phyloP scores from a whole-genome alignment of 805 yeast species.

The Pichia scutulata region DNA sequence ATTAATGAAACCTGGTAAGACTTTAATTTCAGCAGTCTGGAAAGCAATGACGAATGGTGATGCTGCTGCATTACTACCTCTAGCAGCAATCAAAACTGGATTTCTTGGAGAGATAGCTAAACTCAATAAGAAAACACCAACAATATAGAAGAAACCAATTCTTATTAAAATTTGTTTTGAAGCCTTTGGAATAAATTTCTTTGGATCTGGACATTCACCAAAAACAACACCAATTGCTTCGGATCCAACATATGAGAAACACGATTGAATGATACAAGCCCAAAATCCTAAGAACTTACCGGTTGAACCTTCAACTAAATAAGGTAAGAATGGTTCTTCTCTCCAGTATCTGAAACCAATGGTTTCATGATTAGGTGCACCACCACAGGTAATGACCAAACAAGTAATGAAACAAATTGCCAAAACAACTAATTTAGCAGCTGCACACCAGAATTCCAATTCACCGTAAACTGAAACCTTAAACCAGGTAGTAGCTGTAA shows the following conservation, averaged over 20 bases:
- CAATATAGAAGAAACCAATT: slow-evolving; percentile 41
- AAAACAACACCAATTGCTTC: slow-evolving; percentile 43
- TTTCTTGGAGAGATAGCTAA: slow-evolving; percentile 45
- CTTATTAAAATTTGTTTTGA: slow-evolving; percentile 47
- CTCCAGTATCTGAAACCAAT: slow-evolving; percentile 27
- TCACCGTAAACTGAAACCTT: slow-evolving; percentile 42
- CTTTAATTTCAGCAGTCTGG: slow-evolving; percentile 43
- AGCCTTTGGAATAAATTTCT: slow-evolving; percentile 43
- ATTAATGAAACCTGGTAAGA: slow-evolving; percentile 56
- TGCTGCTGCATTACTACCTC: slow-evolving; percentile 42
- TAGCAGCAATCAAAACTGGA: slow-evolving; percentile 34
- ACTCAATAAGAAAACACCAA: slow-evolving; percentile 42
- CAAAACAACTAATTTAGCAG: slow-evolving; percentile 35
- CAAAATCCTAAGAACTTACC: slow-evolving; percentile 42
- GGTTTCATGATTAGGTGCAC: slow-evolving; percentile 38
- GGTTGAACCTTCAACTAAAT: slow-evolving; percentile 33
- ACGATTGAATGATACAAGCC: slow-evolving; percentile 33
- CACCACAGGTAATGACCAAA: slow-evolving; percentile 39
- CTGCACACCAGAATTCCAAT: slow-evolving; percentile 38
- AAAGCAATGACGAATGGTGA: slow-evolving; percentile 67
- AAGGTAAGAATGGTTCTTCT: slow-evolving; percentile 29
- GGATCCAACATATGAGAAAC: slow-evolving; percentile 40
- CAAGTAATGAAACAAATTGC: slow-evolving; percentile 29
- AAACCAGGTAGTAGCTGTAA: slow-evolving; percentile 19
- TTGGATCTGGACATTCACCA: slow-evolving; percentile 41